Base-by-base conservation (phyloP, 2,329 filamentous ascomycete genomes). In the Cordyceps cateniannulata region DNA sequence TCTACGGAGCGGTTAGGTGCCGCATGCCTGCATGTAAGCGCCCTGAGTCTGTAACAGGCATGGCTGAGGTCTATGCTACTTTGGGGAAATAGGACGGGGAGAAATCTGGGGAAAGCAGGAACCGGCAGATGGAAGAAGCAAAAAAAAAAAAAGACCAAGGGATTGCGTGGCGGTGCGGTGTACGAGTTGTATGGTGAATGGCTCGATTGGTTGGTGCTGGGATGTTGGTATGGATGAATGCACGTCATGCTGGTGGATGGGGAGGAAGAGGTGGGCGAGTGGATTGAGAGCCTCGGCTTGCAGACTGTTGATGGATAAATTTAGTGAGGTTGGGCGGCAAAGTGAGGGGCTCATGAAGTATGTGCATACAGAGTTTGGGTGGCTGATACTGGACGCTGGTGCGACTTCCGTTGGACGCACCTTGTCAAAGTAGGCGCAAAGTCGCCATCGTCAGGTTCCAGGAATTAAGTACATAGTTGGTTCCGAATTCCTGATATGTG, bases 1-100 rank as follows among this genome's bases (percentile, higher is more conserved):
- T 18, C 18, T 14, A 42, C n/a, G 14, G 40, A 42, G 40, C 40
- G 40, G 40, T 42, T 18, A 20, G 40, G 40, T 42, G 40, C n/a
- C 3, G 40, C 40, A 42, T 35, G 32, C 32, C 32, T 35, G 32
- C 32, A 35, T 12, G 32, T 35, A 56, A 56, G 42, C 53, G 42
- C 42, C 53, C 53, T 56, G 53, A 56, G 25, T 38, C 53, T 56
- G 53, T 48, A 48, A 56, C 53, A 48, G 16, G 4, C n/a, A n/a
- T n/a, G 32, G 29, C 32, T 38, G 35, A 32, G 14, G 6, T 18
- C n/a, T 14, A 29, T 6, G 27, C 38, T n/a, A 22, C 22, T 56
- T 16, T 12, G 42, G 25, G 42, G n/a, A 44, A 47, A 25, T 10
- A 42, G 22, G 7, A 42, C 4, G 29, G 22, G 16, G 12, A 7